Evolutionary conservation across 1,284 basidiomycete genomes (phyloP).

Genomic region (Stereum hirsutum): DNA sequence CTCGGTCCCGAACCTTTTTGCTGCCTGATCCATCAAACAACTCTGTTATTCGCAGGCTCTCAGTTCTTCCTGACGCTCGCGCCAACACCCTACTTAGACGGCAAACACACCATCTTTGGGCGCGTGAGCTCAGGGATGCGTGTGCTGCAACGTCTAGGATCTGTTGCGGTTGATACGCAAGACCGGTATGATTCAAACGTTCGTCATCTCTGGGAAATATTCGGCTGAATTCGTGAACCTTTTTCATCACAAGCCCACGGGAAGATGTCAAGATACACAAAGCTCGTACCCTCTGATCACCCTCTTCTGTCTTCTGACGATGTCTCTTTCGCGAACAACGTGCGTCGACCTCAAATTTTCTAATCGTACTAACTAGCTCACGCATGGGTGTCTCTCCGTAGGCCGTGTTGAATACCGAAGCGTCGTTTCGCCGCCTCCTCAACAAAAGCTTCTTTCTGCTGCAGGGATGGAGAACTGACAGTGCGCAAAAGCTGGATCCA

Average conservation of each 20-base stretch:
- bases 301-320: too few species aligned
- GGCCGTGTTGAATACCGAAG: too few species aligned
- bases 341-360: too few species aligned
- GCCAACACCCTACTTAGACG: constrained; percentile 87
- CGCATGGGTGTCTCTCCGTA: too few species aligned
- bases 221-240: constrained; percentile 9
- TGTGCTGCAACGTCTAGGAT: constrained; percentile 75
- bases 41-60: constrained; percentile 48
- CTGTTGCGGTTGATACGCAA: constrained; percentile 71
- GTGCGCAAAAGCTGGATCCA: too few species aligned
- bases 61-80: constrained; percentile 90
- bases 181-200: constrained; percentile 49
- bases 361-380: too few species aligned
- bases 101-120: constrained; percentile 93
- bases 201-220: constrained; percentile 1
- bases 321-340: too few species aligned
- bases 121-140: constrained; percentile 82
- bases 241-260: constrained; percentile 40
- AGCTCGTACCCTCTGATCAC: constrained; percentile 43
- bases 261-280: constrained; percentile 81
- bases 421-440: too few species aligned
- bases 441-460: too few species aligned
- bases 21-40: constrained; percentile 6
- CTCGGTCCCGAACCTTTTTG: neutral
- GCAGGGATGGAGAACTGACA: too few species aligned